Conservation (phyloP, 164 flowering plant species). For the Liriodendron chinense region DNA sequence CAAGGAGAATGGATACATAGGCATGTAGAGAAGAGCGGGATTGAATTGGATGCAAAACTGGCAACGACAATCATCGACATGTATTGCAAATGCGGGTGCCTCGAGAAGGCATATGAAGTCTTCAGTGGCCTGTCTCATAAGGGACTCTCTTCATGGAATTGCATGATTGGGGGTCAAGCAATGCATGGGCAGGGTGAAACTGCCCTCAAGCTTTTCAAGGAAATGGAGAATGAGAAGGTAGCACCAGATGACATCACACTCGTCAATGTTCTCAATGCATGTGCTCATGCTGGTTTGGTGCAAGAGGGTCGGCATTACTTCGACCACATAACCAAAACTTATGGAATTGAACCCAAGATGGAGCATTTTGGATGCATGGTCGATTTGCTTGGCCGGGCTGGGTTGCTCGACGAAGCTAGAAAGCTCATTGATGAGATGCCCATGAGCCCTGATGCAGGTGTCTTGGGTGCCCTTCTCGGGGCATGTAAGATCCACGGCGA, state of each 20-base stretch:
- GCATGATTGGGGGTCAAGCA: slow-evolving; percentile 15
- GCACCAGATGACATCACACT: slow-evolving; percentile 17
- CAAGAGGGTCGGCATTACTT: slow-evolving; percentile 16
- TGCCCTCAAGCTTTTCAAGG: slow-evolving; percentile 10
- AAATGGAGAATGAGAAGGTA: slow-evolving; percentile 11
- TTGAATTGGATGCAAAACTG: slow-evolving; percentile 12
- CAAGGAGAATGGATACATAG: slow-evolving; percentile 16
- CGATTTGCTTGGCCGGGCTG: slow-evolving; percentile 21
- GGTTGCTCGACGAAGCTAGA: slow-evolving; percentile 12
- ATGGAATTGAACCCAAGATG: slow-evolving; percentile 17
- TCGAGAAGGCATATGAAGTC: slow-evolving; percentile 14
- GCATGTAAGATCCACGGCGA: slow-evolving; percentile 21
- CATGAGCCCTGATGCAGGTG: slow-evolving; percentile 20
- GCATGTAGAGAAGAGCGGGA: slow-evolving; percentile 8
- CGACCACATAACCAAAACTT: slow-evolving; percentile 7
- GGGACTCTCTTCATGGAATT: slow-evolving; percentile 14
- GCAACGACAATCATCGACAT: slow-evolving; percentile 9
- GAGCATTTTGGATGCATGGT: slow-evolving; percentile 23
- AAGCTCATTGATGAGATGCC: slow-evolving; percentile 19
- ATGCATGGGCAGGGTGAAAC: slow-evolving; percentile 10
- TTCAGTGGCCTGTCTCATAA: slow-evolving; percentile 5
- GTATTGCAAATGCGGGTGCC: slow-evolving; percentile 16
- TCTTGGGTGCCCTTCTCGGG: slow-evolving; percentile 19
- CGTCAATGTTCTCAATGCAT: slow-evolving; percentile 19
- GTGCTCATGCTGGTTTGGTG: slow-evolving; percentile 16